phyloP scores from a whole-genome alignment of 2,329 filamentous ascomycete species.

The Keithomyces neogunnii region DNA sequence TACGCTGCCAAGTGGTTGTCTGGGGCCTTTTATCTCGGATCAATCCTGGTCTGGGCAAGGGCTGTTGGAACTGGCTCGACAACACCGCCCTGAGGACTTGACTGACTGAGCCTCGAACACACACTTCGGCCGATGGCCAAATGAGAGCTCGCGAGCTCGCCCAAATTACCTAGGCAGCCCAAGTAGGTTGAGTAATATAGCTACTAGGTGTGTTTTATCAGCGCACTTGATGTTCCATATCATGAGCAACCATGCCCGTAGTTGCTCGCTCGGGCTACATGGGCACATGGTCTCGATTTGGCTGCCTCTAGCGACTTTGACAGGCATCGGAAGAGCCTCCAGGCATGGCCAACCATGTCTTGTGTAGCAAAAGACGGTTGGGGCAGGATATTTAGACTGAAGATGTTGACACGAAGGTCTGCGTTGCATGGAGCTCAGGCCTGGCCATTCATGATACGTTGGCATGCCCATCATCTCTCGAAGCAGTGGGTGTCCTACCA shows the following conservation, averaged over 20 bases:
- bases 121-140: too few relatives aligned
- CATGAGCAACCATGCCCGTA: background rate
- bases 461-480: constrained; percentile 2
- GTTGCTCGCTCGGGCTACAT: constrained; percentile 1
- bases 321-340: constrained; percentile 3
- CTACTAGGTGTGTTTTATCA: too few relatives aligned
- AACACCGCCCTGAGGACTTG: too few relatives aligned
- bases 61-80: too few relatives aligned
- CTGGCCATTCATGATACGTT: background rate
- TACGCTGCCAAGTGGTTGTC: background rate
- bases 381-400: background rate
- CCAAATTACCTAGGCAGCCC: background rate
- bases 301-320: constrained; percentile 7
- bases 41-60: too few relatives aligned
- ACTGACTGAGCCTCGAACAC: too few relatives aligned
- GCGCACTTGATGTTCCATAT: too few relatives aligned
- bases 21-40: too few relatives aligned
- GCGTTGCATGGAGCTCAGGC: background rate
- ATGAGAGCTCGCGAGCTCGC: background rate
- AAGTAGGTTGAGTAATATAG: background rate
- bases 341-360: constrained; percentile 5
- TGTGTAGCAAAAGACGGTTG: constrained; percentile 3
- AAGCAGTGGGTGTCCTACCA: constrained; percentile 1
- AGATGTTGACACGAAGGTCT: constrained; percentile 2
- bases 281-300: constrained; percentile 2